Conservation (phyloP, 106 monocot species). For the Ottelia alismoides region DNA sequence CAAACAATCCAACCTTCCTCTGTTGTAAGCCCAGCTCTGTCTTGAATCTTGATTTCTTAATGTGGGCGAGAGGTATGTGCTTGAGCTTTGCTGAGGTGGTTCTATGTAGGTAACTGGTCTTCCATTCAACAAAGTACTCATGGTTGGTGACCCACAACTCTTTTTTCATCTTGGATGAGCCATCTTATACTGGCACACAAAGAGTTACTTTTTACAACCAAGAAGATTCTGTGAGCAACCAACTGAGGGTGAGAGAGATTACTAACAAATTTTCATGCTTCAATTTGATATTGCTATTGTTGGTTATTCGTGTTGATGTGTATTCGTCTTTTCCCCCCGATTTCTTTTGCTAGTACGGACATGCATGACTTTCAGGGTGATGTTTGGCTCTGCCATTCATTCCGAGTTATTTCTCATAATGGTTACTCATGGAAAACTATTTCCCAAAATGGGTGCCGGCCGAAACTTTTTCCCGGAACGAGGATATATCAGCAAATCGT, state of each 20-base stretch:
- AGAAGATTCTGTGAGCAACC: conserved; percentile 91
- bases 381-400: conserved; percentile 96
- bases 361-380: conserved; percentile 91
- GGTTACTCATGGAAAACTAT: too few species aligned
- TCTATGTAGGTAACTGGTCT: conserved; percentile 53
- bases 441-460: too few species aligned
- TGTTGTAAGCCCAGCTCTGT: conserved; percentile 25
- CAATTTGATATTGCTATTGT: neutral
- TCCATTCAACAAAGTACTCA: conserved; percentile 85
- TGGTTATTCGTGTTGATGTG: neutral
- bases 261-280: neutral
- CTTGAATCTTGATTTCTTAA: neutral
- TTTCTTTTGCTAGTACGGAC: conserved; percentile 61
- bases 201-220: conserved; percentile 94
- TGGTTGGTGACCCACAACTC: conserved; percentile 99
- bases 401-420: too few species aligned
- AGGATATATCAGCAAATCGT: too few species aligned
- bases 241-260: conserved; percentile 51
- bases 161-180: conserved; percentile 79
- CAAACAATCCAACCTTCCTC: conserved; percentile 42
- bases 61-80: too few species aligned
- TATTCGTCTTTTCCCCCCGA: neutral
- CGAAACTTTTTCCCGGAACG: too few species aligned
- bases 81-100: too few species aligned
- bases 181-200: conserved; percentile 63